A percentile compares a stretch with the other conserved stretches of the same genome.
Evolutionary conservation across 441 rosid species (phyloP).

Genomic region (Euphorbia corollata): DNA sequence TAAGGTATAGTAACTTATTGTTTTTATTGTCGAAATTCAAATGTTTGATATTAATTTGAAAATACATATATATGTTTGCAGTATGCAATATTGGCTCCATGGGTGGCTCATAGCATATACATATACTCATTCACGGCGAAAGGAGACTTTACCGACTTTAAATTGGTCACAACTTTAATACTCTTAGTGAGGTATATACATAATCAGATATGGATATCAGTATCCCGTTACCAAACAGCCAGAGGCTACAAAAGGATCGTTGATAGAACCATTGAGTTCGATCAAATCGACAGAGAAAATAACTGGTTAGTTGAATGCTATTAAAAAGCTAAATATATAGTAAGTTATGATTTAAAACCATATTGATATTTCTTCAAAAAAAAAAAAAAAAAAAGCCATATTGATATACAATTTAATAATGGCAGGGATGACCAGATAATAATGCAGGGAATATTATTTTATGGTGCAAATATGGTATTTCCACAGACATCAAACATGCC

Average conservation of each 20-base stretch:
- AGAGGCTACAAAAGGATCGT: slow-evolving; percentile 43
- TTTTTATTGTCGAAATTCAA: no score
- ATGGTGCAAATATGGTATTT: background rate
- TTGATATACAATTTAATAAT: background rate
- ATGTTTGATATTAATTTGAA: no score
- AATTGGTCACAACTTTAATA: slow-evolving; percentile 36
- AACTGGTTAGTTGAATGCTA: slow-evolving; percentile 8
- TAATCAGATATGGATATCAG: slow-evolving; percentile 55
- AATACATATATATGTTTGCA: slow-evolving; percentile 11
- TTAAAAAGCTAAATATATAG: no score
- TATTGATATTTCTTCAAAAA: no score
- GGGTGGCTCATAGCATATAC: slow-evolving; percentile 42
- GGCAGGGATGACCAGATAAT: slow-evolving; percentile 20
- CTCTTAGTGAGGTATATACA: slow-evolving; percentile 44
- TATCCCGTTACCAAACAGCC: slow-evolving; percentile 49
- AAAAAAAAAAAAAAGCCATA: no score
- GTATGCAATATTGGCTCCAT: slow-evolving; percentile 49
- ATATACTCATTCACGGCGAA: slow-evolving; percentile 28
- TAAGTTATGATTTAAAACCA: no score
- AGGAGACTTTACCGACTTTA: slow-evolving; percentile 28
- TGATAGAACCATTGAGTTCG: slow-evolving; percentile 14
- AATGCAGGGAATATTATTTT: slow-evolving; percentile 2
- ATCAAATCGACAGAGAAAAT: slow-evolving; percentile 15
- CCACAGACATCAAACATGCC: background rate
- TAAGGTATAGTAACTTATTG: slow-evolving; percentile 13